A percentile compares a stretch with the other conserved stretches of the same genome.
phyloP scores from a whole-genome alignment of 176 grass and related monocot genomes.

The Miscanthus lutarioriparius region DNA sequence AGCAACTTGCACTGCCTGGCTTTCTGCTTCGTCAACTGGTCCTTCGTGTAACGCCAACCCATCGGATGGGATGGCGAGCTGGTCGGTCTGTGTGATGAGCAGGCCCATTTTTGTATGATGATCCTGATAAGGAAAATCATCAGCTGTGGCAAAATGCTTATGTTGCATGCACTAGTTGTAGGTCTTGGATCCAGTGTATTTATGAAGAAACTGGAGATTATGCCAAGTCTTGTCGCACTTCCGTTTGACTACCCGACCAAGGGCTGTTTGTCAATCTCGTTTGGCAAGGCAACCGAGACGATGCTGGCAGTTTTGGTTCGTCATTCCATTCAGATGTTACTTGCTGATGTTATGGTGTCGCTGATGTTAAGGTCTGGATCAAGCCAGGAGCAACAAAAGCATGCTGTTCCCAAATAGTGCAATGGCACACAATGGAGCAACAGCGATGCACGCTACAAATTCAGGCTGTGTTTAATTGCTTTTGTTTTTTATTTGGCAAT shows the following conservation, averaged over 20 bases:
- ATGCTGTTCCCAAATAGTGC: neutral
- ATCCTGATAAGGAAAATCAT: neutral
- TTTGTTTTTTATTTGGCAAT: too few species aligned
- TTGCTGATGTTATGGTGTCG: neutral
- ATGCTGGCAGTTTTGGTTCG: neutral
- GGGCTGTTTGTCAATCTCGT: neutral
- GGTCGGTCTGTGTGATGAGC: slow-evolving; percentile 20
- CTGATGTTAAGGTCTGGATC: neutral
- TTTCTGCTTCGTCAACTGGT: slow-evolving; percentile 96
- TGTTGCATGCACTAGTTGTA: slow-evolving; percentile 17
- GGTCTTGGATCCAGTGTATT: slow-evolving; percentile 12
- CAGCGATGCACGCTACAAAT: neutral
- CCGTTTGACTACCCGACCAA: neutral
- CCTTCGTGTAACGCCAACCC: slow-evolving; percentile 56
- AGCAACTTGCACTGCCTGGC: slow-evolving; percentile 71
- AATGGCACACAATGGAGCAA: neutral
- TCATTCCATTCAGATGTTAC: neutral
- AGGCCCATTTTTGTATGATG: slow-evolving; percentile 31
- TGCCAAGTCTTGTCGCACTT: neutral
- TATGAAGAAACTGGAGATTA: neutral
- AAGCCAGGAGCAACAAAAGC: neutral
- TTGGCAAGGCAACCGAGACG: neutral
- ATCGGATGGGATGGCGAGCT: neutral
- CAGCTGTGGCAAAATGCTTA: neutral
- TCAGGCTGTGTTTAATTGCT: too few species aligned